Evolutionary conservation across 202 grass and related monocot species (phyloP), one percentile per base, ranked within the genome.

Genomic region (Musa balbisiana): DNA sequence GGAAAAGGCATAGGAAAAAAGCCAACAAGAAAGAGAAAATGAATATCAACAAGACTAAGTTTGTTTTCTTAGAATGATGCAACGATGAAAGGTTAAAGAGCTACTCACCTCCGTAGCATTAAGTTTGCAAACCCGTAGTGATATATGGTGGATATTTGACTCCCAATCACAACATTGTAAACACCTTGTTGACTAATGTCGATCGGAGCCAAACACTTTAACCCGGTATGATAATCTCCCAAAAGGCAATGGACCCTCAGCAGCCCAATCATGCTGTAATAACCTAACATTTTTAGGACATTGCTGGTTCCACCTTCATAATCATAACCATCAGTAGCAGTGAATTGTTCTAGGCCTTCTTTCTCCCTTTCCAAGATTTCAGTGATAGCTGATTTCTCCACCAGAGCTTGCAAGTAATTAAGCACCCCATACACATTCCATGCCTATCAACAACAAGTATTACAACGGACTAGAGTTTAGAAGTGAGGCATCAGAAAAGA

Each of bases 221-320:
- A 89, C 3, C 85, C 91, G 64, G 91, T 99, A 82, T 86, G 91
- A 68, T 99, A 99, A 75, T 99, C 95, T 56, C 95, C 91, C 10
- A 99, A 89, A 72, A 99, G 91, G 74, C 95, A 99, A 88, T 99
- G 95, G 77, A 99, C 90, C 69, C 95, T 87, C 67, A 99, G 91
- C 76, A 99, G 79, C 2, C 95, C 95, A 68, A 99, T 88, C 95
- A 99, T 99, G 83, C 95, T 95, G 85, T 99, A 99, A 72, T 99
- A 99, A 54, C 95, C 95, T 62, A 99, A 84, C 85, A 99, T 86
- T 88, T 99, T 99, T 22, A 99, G 83, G 64, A 99, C 95, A 56
- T 99, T 99, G 79, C 95, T 99, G 12, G 49, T 73, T 9, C 95
- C 91, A 3, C 91, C 95, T 49, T 99, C 69, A 60, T 99, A 99